These are phyloP conservation scores for Thielaviopsis musarum DNA, from an alignment of 2,329 filamentous ascomycete species.

Conservation along the genomic window DNA sequence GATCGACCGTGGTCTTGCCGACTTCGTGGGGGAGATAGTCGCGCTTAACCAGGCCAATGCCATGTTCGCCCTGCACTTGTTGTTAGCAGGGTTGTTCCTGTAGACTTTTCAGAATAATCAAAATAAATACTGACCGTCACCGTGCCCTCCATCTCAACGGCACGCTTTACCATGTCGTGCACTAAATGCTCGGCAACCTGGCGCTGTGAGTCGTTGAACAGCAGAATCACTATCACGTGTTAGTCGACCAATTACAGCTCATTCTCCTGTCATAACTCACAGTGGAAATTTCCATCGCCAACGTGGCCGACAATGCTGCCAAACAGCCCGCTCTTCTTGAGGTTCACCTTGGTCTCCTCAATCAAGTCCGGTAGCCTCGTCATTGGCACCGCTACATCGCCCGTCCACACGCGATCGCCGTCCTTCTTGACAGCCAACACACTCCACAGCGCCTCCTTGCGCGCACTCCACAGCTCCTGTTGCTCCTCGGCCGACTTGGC, in stretches of 20 bases:
- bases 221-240: conserved; percentile 29
- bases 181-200: conserved; percentile 52
- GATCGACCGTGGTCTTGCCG: conserved; percentile 55
- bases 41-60: conserved; percentile 68
- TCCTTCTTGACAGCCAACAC: conserved; percentile 49
- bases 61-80: conserved; percentile 50
- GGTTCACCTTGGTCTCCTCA: conserved; percentile 45
- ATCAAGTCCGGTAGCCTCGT: conserved; percentile 57
- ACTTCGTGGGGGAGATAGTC: conserved; percentile 70
- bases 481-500: conserved; percentile 53
- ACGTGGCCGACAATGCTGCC: conserved; percentile 51
- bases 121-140: conserved; percentile 46
- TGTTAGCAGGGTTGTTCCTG: too few relatives aligned
- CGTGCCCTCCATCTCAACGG: conserved; percentile 71
- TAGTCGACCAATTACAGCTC: not conserved
- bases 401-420: conserved; percentile 67
- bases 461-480: conserved; percentile 63
- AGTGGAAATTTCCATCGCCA: conserved; percentile 66
- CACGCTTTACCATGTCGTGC: conserved; percentile 71
- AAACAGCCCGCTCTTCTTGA: conserved; percentile 26
- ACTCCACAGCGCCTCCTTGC: conserved; percentile 73
- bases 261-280: conserved; percentile 18
- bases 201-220: conserved; percentile 50
- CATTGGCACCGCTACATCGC: conserved; percentile 73
- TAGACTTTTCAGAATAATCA: too few relatives aligned